phyloP scores from a whole-genome alignment of 176 grass and related monocot genomes.

The Cenchrus purpureus region DNA sequence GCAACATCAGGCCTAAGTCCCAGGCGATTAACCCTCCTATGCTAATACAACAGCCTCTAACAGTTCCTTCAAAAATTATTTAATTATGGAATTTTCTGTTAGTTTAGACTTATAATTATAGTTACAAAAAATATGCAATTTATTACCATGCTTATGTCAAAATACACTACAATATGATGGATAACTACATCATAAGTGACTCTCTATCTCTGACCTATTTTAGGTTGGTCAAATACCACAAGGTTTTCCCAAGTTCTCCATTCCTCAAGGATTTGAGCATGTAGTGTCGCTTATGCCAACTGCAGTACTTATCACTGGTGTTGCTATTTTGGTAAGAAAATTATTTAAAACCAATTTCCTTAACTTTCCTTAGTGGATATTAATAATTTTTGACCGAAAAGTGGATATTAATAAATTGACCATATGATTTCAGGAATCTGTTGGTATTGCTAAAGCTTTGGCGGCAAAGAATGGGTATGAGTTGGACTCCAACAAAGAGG shows the following conservation, averaged over 20 bases:
- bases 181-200: slow-evolving; percentile 14
- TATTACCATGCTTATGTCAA: background rate
- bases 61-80: background rate
- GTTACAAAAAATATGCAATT: background rate
- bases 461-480: slow-evolving; percentile 97
- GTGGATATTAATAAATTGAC: slow-evolving; percentile 35
- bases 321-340: slow-evolving; percentile 87
- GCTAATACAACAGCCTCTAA: background rate
- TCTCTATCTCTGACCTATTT: background rate
- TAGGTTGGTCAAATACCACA: slow-evolving; percentile 98
- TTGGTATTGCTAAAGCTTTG: slow-evolving; percentile 98
- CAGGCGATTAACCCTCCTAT: too few relatives aligned
- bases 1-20: too few relatives aligned
- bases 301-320: slow-evolving; percentile 91
- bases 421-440: slow-evolving; percentile 79
- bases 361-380: slow-evolving; percentile 16
- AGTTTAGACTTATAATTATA: background rate
- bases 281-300: slow-evolving; percentile 71
- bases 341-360: background rate
- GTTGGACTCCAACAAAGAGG: slow-evolving; percentile 97
- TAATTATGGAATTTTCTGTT: background rate
- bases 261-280: slow-evolving; percentile 89
- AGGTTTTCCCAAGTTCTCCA: slow-evolving; percentile 83
- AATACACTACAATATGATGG: slow-evolving; percentile 2
- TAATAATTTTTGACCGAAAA: background rate